Evolutionary conservation across 2,329 filamentous ascomycete species (phyloP), one percentile per base, ranked within the genome.

Genomic region (Cercospora nicotianae): DNA sequence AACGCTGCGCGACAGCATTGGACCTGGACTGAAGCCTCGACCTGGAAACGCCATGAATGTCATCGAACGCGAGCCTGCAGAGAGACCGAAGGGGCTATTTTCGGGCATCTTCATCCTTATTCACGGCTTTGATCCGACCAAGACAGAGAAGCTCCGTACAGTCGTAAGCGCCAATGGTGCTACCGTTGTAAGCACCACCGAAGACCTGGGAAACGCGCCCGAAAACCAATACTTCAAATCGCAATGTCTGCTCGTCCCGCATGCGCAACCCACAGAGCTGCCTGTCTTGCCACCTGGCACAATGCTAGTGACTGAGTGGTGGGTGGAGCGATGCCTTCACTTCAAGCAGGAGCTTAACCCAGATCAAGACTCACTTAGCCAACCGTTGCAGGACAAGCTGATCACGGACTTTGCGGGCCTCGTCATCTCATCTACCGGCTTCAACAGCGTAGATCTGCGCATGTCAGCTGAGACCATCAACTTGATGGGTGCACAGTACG

Each of bases 301-400:
- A 12, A 78, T 83, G 59, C 76, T 84, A 13, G 89, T 96, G 33
- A 98, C 93, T 10, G 93, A 97, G 76, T 96, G 95, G 85, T 99
- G 94, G 86, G 85, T 99, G 63, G 95, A 99, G 80, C 88, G 89
- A 59, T 98, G 94, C 77, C 82, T 99, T 45, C 89, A 94, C 77
- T 87, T 87, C 70, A 95, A 92, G 78, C 82, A 81, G 28, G 87
- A 94, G 73, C 84, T 92, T 58, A 83, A 90, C 31, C 92, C 93
- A 5, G 81, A 84, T 62, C 83, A 87, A 4, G 89, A 95, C 76
- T 85, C 91, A 48, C 85, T 96, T 26, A 93, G 92, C 67, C 88
- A 87, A 6, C 93, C 95, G 2, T 91, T 97, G 69, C 84, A 88
- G 5, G 81, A 82, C 31, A 20, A 65, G 5, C 39, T 68, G 12